Conservation (phyloP, 2,329 filamentous ascomycete genomes). For the Lasiodiplodia citricola region DNA sequence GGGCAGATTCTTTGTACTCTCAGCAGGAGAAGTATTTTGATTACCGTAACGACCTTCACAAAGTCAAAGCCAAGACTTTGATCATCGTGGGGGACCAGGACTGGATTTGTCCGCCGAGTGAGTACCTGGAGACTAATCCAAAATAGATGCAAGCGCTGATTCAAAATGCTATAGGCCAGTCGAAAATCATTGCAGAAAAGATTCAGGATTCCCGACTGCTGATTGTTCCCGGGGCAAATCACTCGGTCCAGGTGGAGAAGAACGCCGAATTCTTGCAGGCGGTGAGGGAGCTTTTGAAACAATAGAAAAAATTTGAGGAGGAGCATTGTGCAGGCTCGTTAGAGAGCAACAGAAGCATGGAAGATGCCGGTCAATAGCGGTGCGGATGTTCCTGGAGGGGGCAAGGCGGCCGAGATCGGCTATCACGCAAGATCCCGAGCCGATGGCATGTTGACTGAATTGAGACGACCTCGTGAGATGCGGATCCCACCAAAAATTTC, state of each 20-base stretch:
- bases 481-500: slow-evolving; percentile 1
- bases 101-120: slow-evolving; percentile 46
- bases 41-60: slow-evolving; percentile 38
- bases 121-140: background rate
- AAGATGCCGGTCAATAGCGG: background rate
- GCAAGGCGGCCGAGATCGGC: slow-evolving; percentile 14
- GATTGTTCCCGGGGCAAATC: slow-evolving; percentile 41
- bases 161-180: slow-evolving; percentile 32
- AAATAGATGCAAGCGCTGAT: background rate
- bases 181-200: slow-evolving; percentile 37
- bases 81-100: slow-evolving; percentile 47
- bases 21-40: slow-evolving; percentile 48
- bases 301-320: background rate
- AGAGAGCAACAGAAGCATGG: background rate
- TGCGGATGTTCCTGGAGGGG: background rate
- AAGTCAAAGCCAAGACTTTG: slow-evolving; percentile 43
- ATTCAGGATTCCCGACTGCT: slow-evolving; percentile 38
- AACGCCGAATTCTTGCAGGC: slow-evolving; percentile 35
- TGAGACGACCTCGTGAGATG: background rate
- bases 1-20: slow-evolving; percentile 44
- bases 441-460: background rate
- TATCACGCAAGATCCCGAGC: slow-evolving; percentile 21
- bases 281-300: slow-evolving; percentile 26
- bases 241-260: slow-evolving; percentile 46
- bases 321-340: background rate